Percentiles rank a stretch among this genome's conserved stretches.
Conservation (phyloP, 768 basidiomycete species). For the Suillus lakei region DNA sequence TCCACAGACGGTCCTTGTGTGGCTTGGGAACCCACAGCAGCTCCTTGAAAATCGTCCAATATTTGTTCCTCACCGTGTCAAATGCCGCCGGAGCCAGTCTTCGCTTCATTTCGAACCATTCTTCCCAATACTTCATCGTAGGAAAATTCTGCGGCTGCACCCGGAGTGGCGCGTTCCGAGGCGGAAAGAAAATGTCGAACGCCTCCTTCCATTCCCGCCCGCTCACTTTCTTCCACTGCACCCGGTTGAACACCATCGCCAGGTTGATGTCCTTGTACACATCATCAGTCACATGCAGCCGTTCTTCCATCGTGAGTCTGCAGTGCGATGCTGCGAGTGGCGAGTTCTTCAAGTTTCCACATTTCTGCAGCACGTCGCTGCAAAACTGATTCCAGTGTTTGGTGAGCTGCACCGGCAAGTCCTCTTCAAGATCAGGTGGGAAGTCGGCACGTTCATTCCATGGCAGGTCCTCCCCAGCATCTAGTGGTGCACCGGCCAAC, state of each 20-base stretch:
- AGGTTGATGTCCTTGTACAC: constrained; percentile 1
- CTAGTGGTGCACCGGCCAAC: not conserved
- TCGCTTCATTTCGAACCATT: not conserved
- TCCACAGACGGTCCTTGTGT: constrained; percentile 1
- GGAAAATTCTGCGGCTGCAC: constrained; percentile 6
- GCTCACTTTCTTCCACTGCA: not conserved
- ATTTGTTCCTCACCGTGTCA: not conserved
- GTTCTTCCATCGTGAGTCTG: not conserved
- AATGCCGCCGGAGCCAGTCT: not conserved
- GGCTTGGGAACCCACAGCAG: constrained; percentile 2
- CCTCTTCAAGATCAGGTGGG: not conserved
- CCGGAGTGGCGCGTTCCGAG: not conserved
- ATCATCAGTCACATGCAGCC: not conserved
- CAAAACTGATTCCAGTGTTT: not conserved
- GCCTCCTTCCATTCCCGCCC: not conserved
- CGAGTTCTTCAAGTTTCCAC: not conserved
- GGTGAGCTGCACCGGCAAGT: rapidly evolving
- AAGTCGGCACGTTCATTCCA: not conserved
- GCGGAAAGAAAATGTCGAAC: not conserved
- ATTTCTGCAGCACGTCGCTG: not conserved
- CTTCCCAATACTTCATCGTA: not conserved
- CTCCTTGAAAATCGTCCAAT: not conserved
- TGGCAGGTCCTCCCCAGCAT: not conserved
- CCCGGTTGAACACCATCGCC: not conserved
- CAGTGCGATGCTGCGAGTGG: not conserved